Conservation (phyloP, 1,284 basidiomycete species). For the Leccinum pachyderme region DNA sequence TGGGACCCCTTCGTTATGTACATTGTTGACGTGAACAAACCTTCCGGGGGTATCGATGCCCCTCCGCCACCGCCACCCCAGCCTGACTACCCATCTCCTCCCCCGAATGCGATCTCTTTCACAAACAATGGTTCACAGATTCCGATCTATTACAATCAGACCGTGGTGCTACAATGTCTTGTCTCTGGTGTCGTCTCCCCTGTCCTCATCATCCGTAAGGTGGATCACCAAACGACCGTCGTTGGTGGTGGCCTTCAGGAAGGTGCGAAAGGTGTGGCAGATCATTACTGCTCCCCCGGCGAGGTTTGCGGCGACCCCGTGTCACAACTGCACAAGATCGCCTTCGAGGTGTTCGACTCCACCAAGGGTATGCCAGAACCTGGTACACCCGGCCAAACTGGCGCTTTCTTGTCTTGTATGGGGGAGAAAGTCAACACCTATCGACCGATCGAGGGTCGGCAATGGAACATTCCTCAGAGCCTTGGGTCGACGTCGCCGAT, state of each 20-base stretch:
- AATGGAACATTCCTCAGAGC: conserved; percentile 54
- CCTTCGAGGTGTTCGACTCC: conserved; percentile 83
- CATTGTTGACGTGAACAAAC: conserved; percentile 83
- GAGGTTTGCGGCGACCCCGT: conserved; percentile 93
- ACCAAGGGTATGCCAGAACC: conserved; percentile 65
- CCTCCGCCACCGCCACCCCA: conserved; percentile 77
- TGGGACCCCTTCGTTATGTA: conserved; percentile 97
- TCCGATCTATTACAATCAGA: conserved; percentile 94
- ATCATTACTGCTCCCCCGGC: conserved; percentile 76
- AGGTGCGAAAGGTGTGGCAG: conserved; percentile 77
- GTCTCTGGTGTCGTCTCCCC: conserved; percentile 93
- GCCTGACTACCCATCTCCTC: conserved; percentile 84
- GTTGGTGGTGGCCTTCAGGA: conserved; percentile 85
- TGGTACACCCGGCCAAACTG: conserved; percentile 70
- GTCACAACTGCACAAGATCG: conserved; percentile 93
- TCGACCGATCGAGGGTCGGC: conserved; percentile 77
- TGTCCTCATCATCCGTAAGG: conserved; percentile 89
- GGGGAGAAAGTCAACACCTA: conserved; percentile 88
- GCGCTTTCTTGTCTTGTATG: conserved; percentile 83
- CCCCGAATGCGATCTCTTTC: conserved; percentile 83
- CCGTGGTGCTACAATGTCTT: conserved; percentile 91
- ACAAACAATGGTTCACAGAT: conserved; percentile 76
- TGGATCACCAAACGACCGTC: conserved; percentile 87
- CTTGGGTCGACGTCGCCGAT: conserved; percentile 57
- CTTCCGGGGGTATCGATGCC: conserved; percentile 69